Evolutionary conservation across 345 rosid genomes (phyloP), one percentile per base, ranked within the genome.

Genomic region (Arabis alpina): DNA sequence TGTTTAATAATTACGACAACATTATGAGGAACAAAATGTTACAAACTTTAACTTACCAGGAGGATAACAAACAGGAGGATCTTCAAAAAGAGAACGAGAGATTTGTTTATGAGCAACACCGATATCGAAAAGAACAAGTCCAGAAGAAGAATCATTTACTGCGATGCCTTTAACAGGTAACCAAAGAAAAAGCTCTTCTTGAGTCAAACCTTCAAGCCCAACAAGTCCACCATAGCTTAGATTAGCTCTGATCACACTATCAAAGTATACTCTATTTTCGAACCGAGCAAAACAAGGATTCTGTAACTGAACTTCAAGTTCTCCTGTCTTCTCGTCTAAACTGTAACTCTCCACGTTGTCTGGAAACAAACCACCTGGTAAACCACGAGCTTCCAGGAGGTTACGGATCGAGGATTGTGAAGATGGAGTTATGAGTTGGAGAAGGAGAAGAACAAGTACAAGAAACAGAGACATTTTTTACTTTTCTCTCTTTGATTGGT

Each of bases 161-260:
- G 78, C 74, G 47, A 92, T 90, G 66, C 90, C 93, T 69, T 85
- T 88, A 3, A 92, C 91, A 0, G 97, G 97, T 19, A 92, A 74
- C 98, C 96, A 92, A 11, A 90, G 83, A 48, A 92, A 92, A 12
- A 90, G 85, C 81, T 92, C 98, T 75, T 88, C 88, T 64, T 90
- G 97, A 19, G 81, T 68, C 11, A 92, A 81, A 11, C 96, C 98
- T 74, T 90, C 80, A 50, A 92, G 74, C 1, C 93, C 98, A n/a
- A 77, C 49, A 24, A 92, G 87, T 10, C 93, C 93, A 39, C 98
- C 97, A 53, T 90, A 92, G 51, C 88, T 88, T 32, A 92, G 88
- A 63, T 90, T 92, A 16, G 95, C 98, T 48, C 72, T 83, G 13
- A 92, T 85, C 43, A 85, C 86, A 6, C 85, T 83, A 45, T 90